Evolutionary conservation across 306 rosid species (phyloP).

Genomic region (cucumber (Cucumis sativus)): Cucumber_9930_V3 NC_026661.2:2736501-2737000

Average conservation of each 20-base stretch:
- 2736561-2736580: too few relatives aligned
- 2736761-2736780: neutral
- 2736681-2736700: neutral
- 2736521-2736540: too few relatives aligned
- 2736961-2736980: neutral
- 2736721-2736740: neutral
- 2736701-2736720: neutral
- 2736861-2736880: neutral
- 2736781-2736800: neutral
- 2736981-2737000: too few relatives aligned
- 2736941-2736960: too few relatives aligned
- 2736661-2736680: neutral
- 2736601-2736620: too few relatives aligned
- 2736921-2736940: too few relatives aligned
- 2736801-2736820: neutral
- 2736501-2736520: too few relatives aligned
- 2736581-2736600: too few relatives aligned
- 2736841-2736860: neutral
- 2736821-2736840: neutral
- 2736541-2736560: fast-evolving
- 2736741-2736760: neutral
- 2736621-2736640: too few relatives aligned
- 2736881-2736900: neutral
- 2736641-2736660: neutral
- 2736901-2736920: neutral